Evolutionary conservation across 2,329 filamentous ascomycete species (phyloP), one percentile per base, ranked within the genome.

Genomic region (Aspergillus intermedius): DNA sequence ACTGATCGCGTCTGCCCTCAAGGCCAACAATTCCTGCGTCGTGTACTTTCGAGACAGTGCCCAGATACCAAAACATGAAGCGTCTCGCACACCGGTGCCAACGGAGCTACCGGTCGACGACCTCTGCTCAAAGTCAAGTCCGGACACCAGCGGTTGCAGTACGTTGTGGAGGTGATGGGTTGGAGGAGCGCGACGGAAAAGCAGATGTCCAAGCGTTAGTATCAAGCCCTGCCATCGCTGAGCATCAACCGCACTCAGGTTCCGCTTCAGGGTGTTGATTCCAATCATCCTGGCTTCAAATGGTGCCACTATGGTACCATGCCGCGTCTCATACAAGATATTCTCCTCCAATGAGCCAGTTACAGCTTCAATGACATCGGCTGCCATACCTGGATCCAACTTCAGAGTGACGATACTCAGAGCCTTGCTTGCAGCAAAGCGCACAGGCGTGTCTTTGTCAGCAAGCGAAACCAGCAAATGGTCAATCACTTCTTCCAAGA

Each of bases 51-150:
- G 80, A 19, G 91, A 88, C 6, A 97, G 68, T 1, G 91, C 87
- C 93, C 93, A 98, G 21, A 97, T 85, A 5, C 93, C 93, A 65
- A 97, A 98, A 65, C 91, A 96, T 3, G 93, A 89, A 10, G 93
- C 91, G 71, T 98, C 93, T 42, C 93, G 82, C 13, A 98, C 91
- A 58, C 94, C 95, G 1, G 88, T 86, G 2, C 93, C 93, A 9
- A 91, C 77, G 3, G 88, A 91, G 10, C 80, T 83, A n/a, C 93
- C 91, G 3, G 88, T 89, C 0, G 88, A 81, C 42, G 86, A 87
- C 50, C 91, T 80, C 61, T 95, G 89, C 67, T 98, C 91, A 62
- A 97, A 98, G 1, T 83, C 83, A 22, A 97, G 75, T 0, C 89
- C 91, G 8, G 87, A 79, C 0, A 95, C 72, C 13, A 97, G 75